Conservation (phyloP, 2,329 filamentous ascomycete genomes). For the Diaporthe sp. region DNA sequence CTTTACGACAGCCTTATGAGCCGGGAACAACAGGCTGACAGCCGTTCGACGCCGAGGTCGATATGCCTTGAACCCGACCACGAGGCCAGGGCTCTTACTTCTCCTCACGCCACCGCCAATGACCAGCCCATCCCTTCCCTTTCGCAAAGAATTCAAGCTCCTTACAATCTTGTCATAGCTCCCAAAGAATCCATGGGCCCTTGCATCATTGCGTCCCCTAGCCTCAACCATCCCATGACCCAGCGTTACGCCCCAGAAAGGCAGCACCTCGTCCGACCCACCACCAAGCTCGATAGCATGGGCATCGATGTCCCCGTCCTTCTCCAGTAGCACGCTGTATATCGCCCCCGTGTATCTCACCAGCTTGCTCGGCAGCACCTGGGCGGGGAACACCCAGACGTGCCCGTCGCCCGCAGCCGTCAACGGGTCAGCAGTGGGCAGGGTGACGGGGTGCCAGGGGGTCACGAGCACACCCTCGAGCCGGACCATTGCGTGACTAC, state of each 20-base stretch:
- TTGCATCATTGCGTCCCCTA: too few species aligned
- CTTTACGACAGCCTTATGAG: neutral
- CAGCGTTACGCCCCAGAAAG: constrained; percentile 61
- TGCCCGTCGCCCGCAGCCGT: constrained; percentile 37
- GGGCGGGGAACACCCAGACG: constrained; percentile 59
- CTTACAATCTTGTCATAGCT: too few species aligned
- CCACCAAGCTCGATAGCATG: constrained; percentile 62
- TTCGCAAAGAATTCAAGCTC: too few species aligned
- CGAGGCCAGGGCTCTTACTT: too few species aligned
- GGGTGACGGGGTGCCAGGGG: constrained; percentile 67
- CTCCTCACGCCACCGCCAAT: too few species aligned
- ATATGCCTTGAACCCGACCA: too few species aligned
- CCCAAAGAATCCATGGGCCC: too few species aligned
- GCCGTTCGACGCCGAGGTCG: neutral
- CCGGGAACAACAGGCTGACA: neutral
- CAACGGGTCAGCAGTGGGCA: neutral
- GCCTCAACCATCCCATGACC: too few species aligned
- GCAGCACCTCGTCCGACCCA: neutral
- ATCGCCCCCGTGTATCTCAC: constrained; percentile 61
- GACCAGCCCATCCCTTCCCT: too few species aligned
- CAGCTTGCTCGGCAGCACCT: constrained; percentile 54
- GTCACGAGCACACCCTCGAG: constrained; percentile 62
- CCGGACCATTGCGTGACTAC: constrained; percentile 52
- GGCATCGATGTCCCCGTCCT: constrained; percentile 52
- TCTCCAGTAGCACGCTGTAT: constrained; percentile 67